Evolutionary conservation across 1,139 yeast species (phyloP).

Genomic region (Fermentozyma sake): DNA sequence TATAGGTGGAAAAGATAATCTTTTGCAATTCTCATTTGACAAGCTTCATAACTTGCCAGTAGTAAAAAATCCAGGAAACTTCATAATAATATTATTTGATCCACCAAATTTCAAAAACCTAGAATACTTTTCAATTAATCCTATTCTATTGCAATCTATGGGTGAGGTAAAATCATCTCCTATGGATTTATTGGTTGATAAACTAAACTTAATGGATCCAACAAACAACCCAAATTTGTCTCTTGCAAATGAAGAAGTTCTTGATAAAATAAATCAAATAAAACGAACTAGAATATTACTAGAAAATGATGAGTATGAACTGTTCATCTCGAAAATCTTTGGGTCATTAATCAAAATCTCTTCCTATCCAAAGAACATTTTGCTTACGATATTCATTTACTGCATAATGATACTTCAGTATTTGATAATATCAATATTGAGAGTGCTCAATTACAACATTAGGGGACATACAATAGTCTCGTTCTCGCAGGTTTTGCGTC

Average conservation of each 20-base stretch:
- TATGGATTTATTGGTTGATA: background rate
- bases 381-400: background rate
- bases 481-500: slow-evolving; percentile 65
- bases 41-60: too few species aligned
- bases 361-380: background rate
- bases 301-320: too few species aligned
- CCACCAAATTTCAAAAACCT: slow-evolving; percentile 72
- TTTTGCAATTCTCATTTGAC: too few species aligned
- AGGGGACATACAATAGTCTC: slow-evolving; percentile 18
- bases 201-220: background rate
- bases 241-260: slow-evolving; percentile 9
- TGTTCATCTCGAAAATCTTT: slow-evolving; percentile 19
- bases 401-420: slow-evolving; percentile 15
- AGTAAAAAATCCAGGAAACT: too few species aligned
- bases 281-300: slow-evolving; percentile 15
- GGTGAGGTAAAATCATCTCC: slow-evolving; percentile 11
- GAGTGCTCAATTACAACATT: slow-evolving; percentile 21
- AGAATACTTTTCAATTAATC: slow-evolving; percentile 76
- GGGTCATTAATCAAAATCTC: slow-evolving; percentile 16
- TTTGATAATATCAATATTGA: slow-evolving; percentile 17
- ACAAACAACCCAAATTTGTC: background rate
- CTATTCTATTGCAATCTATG: slow-evolving; percentile 61
- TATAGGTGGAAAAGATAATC: background rate
- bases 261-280: slow-evolving; percentile 33
- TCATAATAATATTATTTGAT: slow-evolving; percentile 53